Conservation (phyloP, 1,139 yeast genomes). For the Candida labiduridarum region DNA sequence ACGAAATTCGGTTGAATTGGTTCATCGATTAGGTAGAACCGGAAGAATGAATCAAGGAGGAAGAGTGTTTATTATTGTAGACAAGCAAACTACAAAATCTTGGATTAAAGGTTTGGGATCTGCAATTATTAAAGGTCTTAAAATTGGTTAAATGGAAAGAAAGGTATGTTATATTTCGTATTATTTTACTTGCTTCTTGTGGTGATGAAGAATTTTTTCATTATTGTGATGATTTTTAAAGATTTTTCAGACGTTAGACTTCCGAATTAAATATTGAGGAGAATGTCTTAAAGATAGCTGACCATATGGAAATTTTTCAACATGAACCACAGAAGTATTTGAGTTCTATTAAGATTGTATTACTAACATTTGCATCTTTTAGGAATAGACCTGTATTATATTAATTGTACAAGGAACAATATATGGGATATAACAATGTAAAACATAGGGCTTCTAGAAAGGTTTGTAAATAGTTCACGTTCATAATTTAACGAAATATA, state of each 20-base stretch:
- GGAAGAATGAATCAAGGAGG: conserved; percentile 92
- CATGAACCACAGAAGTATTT: too few relatives aligned
- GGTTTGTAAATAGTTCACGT: too few relatives aligned
- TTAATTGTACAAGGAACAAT: too few relatives aligned
- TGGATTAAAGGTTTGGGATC: conserved; percentile 87
- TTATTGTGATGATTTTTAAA: conserved; percentile 28
- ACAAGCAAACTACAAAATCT: conserved; percentile 64
- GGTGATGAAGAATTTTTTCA: not conserved
- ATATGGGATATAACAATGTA: too few relatives aligned
- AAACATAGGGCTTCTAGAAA: too few relatives aligned
- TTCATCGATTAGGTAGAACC: conserved; percentile 93
- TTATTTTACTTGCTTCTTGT: conserved; percentile 1
- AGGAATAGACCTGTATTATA: too few relatives aligned
- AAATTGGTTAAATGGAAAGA: conserved; percentile 30
- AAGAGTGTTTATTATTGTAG: conserved; percentile 74
- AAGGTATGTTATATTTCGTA: conserved; percentile 10
- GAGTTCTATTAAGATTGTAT: too few relatives aligned
- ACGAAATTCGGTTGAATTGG: conserved; percentile 76
- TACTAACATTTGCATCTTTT: too few relatives aligned
- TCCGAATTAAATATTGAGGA: conserved; percentile 29
- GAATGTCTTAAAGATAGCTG: conserved; percentile 30
- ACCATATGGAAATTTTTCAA: conserved; percentile 6
- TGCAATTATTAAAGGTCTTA: conserved; percentile 58
- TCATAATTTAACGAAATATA: too few relatives aligned
- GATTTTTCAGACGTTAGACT: conserved; percentile 34